Base-by-base conservation (phyloP, 1,284 basidiomycete species). In the Papiliotrema laurentii region DNA sequence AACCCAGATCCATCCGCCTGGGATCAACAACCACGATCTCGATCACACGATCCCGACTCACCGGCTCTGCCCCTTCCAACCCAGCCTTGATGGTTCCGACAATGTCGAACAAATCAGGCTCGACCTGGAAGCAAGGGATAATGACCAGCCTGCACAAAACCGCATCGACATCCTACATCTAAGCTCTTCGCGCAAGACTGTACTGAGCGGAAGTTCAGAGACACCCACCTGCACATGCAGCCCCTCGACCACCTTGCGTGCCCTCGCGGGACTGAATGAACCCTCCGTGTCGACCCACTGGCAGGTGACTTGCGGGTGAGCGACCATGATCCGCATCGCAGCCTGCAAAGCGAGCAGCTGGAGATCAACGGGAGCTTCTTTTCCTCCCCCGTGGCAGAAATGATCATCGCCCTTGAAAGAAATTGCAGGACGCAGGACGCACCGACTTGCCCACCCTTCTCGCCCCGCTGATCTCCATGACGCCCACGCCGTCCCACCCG, bases 281-380 rank as follows among this genome's bases (percentile, higher is more conserved):
- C 67, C 70, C 9, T 71, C 65, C 0, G 68, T 68, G 44, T 74
- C 72, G 22, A 74, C 51, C 72, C 72, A 74, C 24, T 49, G 54
- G 18, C 68, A 70, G 0, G 54, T 56, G 0, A 58, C 60, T 1
- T 40, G 36, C 1, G 47, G 24, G 31, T 71, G 59, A 0, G 36
- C 37, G 0, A 42, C 31, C 1, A 74, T 54, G 2, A 56, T 31
- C 1, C 65, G 54, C 5, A 74, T 53, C 0, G 58, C 59, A 6
- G 64, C 59, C 44, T 72, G 66, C 0, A 72, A 59, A 0, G 67
- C 65, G 3, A 74, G 54, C 1, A 74, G 54, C 72, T 70, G 50
- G 5, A 13, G 24, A 50, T 42, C 45, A 45, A 38, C 31, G 31
- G 19, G 11, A 18, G 13, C 21, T 43, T n/a, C 33, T 37, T 30